Evolutionary conservation across 495 filamentous ascomycete species (phyloP).

Genomic region (Daldinia loculata): DNA sequence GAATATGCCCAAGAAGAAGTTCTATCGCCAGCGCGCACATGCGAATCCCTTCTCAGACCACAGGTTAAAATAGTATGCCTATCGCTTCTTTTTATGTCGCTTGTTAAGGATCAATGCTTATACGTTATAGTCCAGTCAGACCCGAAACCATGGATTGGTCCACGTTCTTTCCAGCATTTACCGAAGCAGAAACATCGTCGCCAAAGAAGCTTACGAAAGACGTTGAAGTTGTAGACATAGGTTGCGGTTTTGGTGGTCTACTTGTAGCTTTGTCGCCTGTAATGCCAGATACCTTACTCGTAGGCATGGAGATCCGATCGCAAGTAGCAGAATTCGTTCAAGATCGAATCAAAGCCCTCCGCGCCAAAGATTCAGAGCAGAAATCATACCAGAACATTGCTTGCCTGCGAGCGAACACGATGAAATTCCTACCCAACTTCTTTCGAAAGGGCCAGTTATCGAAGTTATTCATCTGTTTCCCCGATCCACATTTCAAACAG

Average conservation of each 20-base stretch:
- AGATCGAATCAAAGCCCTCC: conserved; percentile 83
- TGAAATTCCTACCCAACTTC: conserved; percentile 99
- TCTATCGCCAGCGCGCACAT: conserved; percentile 95
- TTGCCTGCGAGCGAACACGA: conserved; percentile 89
- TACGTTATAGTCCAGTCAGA: conserved; percentile 69
- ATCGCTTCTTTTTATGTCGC: conserved; percentile 12
- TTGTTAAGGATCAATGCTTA: conserved; percentile 16
- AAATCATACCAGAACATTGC: conserved; percentile 82
- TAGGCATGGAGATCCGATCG: conserved; percentile 91
- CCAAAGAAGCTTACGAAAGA: conserved; percentile 64
- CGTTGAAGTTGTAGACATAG: conserved; percentile 96
- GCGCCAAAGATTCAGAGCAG: conserved; percentile 67
- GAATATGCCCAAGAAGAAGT: conserved; percentile 86
- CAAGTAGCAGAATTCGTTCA: conserved; percentile 89
- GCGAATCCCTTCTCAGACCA: conserved; percentile 98
- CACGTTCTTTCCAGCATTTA: conserved; percentile 78
- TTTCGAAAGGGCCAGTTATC: conserved; percentile 78
- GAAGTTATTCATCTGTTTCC: conserved; percentile 97
- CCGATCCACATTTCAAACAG: conserved; percentile 97
- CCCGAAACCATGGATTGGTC: conserved; percentile 94
- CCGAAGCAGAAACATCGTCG: conserved; percentile 20
- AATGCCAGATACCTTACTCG: conserved; percentile 80
- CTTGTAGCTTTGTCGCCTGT: conserved; percentile 84
- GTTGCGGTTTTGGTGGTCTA: conserved; percentile 93
- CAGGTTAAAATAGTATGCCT: conserved; percentile 78